Evolutionary conservation across 768 basidiomycete genomes (phyloP).

Genomic region (Termitomyces sp.): DNA sequence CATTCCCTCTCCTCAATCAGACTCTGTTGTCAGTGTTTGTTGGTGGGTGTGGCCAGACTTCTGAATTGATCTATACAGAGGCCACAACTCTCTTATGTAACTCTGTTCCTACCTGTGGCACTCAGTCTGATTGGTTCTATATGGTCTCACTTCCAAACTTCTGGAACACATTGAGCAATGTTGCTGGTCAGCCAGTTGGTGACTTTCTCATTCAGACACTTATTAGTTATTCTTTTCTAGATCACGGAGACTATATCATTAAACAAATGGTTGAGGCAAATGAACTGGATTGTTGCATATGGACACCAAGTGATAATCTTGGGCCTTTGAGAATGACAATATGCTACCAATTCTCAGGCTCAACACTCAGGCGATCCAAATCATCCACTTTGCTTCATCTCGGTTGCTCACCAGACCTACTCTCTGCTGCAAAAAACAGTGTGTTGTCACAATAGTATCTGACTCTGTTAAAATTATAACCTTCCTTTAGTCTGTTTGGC

Average conservation of each 20-base stretch:
- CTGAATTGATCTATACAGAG: too few relatives aligned
- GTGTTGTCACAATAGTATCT: too few relatives aligned
- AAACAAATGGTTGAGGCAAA: constrained; percentile 39
- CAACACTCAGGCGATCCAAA: neutral
- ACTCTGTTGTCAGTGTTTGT: too few relatives aligned
- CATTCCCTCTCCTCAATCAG: too few relatives aligned
- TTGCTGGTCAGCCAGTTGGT: constrained; percentile 34
- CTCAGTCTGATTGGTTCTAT: constrained; percentile 33
- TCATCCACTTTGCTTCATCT: neutral
- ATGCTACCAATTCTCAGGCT: neutral
- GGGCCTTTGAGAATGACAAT: neutral
- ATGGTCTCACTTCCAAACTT: constrained; percentile 44
- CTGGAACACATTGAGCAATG: constrained; percentile 48
- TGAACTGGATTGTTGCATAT: neutral
- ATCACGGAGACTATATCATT: constrained; percentile 49
- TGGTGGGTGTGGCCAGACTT: too few relatives aligned
- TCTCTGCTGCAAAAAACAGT: neutral
- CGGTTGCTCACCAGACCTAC: neutral
- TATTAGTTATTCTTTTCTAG: constrained; percentile 26
- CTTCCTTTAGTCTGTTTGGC: too few relatives aligned
- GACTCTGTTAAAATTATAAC: too few relatives aligned
- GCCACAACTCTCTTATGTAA: constrained; percentile 21
- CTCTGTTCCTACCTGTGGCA: constrained; percentile 22
- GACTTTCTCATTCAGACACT: neutral
- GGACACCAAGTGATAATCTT: neutral